Evolutionary conservation across 73 alveolate genomes (phyloP).

Genomic region (Durusdinium trenchii): DNA sequence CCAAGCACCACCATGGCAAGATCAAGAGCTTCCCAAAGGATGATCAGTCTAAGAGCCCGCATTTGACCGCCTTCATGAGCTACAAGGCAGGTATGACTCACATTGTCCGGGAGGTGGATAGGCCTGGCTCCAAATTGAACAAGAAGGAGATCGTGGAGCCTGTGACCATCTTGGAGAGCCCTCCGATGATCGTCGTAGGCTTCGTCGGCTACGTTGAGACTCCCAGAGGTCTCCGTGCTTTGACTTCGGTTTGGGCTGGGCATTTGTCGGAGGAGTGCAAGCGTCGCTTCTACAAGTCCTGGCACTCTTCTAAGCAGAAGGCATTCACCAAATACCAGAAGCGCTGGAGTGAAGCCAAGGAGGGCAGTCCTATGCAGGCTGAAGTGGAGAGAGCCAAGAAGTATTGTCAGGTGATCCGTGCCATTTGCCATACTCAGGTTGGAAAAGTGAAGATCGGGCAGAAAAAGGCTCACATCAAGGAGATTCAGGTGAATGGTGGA

Average conservation of each 20-base stretch:
- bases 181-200: conserved; percentile 99
- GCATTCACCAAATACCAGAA: conserved; percentile 99
- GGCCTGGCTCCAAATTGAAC: conserved; percentile 99
- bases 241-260: conserved; percentile 99
- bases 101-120: conserved; percentile 99
- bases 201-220: conserved; percentile 99
- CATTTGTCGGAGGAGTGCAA: conserved; percentile 99
- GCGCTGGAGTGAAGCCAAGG: conserved; percentile 98
- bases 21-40: conserved; percentile 99
- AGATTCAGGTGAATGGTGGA: conserved; percentile 99
- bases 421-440: conserved; percentile 99
- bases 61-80: conserved; percentile 99
- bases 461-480: conserved; percentile 99
- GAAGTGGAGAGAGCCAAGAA: conserved; percentile 98
- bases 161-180: conserved; percentile 99
- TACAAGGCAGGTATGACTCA: conserved; percentile 99
- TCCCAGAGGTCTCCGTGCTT: conserved; percentile 99
- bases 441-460: conserved; percentile 98
- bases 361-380: conserved; percentile 97
- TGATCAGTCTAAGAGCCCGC: conserved; percentile 98
- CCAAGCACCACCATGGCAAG: conserved; percentile 98
- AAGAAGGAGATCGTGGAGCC: conserved; percentile 99
- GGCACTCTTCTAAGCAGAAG: conserved; percentile 99
- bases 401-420: conserved; percentile 99
- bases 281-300: conserved; percentile 99